Base-by-base conservation (phyloP, 1,284 basidiomycete species). In the Ustilago bromivora region DNA sequence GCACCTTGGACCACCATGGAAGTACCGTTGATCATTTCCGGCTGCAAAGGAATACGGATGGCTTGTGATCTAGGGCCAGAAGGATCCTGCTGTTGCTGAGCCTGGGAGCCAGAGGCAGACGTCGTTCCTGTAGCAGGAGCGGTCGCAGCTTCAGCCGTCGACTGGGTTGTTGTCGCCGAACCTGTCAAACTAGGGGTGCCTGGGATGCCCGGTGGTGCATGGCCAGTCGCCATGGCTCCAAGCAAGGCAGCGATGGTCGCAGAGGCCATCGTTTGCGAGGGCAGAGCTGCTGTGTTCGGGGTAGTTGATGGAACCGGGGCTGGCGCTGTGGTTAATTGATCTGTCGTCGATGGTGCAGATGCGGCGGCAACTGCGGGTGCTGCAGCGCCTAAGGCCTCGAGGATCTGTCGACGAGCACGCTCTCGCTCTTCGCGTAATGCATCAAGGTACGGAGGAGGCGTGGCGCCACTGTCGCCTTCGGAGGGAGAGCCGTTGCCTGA, bases 1-100 rank as follows among this genome's bases (percentile, higher is more conserved):
- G 83, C 83, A 23, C 83, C 83, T 47, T 85, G 83, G 9, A 85
- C 83, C 17, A 85, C 82, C 70, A 85, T 82, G 19, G 82, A 83
- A 4, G 83, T 84, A 36, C 83, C 83, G 40, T 70, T 78, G 63
- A 78, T 75, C 57, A 60, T 74, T 41, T 64, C 63, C 32, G 74
- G 69, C 40, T 77, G 71, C 31, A 71, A 51, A 17, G 71, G 71
- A 13, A 65, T 57, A n/a, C 71, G 65, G 31, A 72, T 51, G 32
- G 66, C 54, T 12, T 62, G 57, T 11, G 62, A 63, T 35, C 66
- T 36, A 8, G 60, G n/a, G 11, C 53, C 23, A 34, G 63, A 59
- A 17, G 23, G 57, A 43, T n/a, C 56, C 34, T 57, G 57, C 46
- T 56, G 65, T 36, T 46, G 54, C 38, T 51, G 63, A 12, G 52